Evolutionary conservation across 805 yeast genomes (phyloP), one percentile per base, ranked within the genome.

Genomic region (Cyberlindnera mrakii): DNA sequence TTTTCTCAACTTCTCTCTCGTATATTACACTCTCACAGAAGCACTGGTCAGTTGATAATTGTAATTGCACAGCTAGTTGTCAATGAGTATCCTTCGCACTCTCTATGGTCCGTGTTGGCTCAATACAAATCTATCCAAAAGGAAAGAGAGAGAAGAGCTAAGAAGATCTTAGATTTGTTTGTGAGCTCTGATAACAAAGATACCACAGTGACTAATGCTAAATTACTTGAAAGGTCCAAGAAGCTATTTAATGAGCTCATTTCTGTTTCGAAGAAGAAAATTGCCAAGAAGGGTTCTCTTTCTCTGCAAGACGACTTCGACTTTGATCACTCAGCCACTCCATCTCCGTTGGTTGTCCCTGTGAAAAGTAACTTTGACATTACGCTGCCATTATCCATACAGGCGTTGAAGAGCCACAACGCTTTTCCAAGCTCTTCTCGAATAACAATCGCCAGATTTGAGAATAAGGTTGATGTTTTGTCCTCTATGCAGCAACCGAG

Each of bases 401-500:
- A 69, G 19, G 63, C 67, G 0, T 51, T 69, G 48, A 68, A 67
- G 37, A 53, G 60, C 32, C 65, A 70, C 44, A 59, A 59, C 17
- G 76, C 85, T 3, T 80, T 71, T 35, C 65, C 67, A 47, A 56
- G 66, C 13, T 60, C 72, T 1, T 68, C 52, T 44, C 69, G 49
- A n/a, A 68, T 76, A 5, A 75, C 88, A 0, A 81, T 81, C 51
- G 72, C 71, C 19, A 72, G 71, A 25, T 78, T 90, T 57, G 86
- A 84, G 8, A 78, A 80, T 33, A 67, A 68, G 9, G 95, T 86
- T 9, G 75, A 72, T 39, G 75, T 93, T 9, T 77, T 89, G 63
- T 68, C 78, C 19, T 91, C 98, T 0, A 71, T 93, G 64, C 97
- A 90, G 61, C 80, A 77, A 65, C 99, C 99, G 0, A 77, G 87